A percentile compares a stretch with the other conserved stretches of the same genome.
Evolutionary conservation across 495 filamentous ascomycete species (phyloP).

Genomic region (Neurospora hispaniola): DNA sequence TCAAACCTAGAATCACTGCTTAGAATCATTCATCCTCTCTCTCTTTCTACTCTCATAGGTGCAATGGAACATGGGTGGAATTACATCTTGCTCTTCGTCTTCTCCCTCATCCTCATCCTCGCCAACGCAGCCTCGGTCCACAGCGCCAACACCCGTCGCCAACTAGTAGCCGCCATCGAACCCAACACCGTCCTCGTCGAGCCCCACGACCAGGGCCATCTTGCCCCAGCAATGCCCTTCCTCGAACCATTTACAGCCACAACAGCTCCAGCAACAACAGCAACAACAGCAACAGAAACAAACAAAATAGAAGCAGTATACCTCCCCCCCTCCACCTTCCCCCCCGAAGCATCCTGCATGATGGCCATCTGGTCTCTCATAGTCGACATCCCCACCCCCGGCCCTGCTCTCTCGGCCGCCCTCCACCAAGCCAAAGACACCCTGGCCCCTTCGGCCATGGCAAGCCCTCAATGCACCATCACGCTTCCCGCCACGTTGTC

Average conservation of each 20-base stretch:
- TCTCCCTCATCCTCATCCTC: background rate
- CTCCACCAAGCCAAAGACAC: background rate
- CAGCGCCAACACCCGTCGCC: background rate
- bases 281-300: background rate
- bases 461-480: background rate
- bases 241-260: background rate
- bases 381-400: conserved; percentile 11
- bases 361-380: conserved; percentile 6
- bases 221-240: background rate
- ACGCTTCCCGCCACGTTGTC: background rate
- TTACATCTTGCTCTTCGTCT: background rate
- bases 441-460: background rate
- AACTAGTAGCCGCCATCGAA: background rate
- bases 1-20: background rate
- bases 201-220: background rate
- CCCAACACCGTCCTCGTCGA: background rate
- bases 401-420: conserved; percentile 1
- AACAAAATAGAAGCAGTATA: background rate
- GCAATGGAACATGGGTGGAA: background rate
- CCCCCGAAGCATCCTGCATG: conserved; percentile 2
- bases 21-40: background rate
- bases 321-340: background rate
- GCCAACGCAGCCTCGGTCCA: background rate
- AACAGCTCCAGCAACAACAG: background rate
- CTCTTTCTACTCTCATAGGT: background rate